phyloP scores from a whole-genome alignment of 1,284 basidiomycete genomes.

The Sutorius eximius region DNA sequence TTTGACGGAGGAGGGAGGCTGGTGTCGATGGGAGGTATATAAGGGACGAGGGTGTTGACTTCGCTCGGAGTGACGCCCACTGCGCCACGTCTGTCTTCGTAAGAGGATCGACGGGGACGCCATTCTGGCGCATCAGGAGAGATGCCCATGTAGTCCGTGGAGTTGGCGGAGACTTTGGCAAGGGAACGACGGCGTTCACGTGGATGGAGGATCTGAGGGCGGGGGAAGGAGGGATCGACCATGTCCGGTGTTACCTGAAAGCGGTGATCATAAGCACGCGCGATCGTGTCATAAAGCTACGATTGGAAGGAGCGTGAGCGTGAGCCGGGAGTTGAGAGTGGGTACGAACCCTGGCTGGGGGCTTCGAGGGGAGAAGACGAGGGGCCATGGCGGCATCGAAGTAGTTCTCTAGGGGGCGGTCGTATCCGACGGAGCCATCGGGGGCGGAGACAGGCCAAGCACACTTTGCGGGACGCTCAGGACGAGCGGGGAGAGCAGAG shows the following conservation, averaged over 20 bases:
- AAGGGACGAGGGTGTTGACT: slow-evolving; percentile 28
- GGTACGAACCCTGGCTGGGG: slow-evolving; percentile 18
- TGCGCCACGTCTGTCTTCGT: slow-evolving; percentile 26
- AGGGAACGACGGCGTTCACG: slow-evolving; percentile 20
- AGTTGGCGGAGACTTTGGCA: slow-evolving; percentile 8
- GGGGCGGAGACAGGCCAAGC: slow-evolving; percentile 2
- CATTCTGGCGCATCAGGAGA: slow-evolving; percentile 22
- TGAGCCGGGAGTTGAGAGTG: neutral
- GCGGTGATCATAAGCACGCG: slow-evolving; percentile 25
- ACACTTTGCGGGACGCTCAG: slow-evolving; percentile 15
- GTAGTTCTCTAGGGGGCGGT: slow-evolving; percentile 28
- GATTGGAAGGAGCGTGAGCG: neutral
- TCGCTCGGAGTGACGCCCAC: slow-evolving; percentile 26
- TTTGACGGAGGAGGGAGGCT: slow-evolving; percentile 18
- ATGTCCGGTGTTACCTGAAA: slow-evolving; percentile 9
- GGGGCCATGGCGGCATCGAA: slow-evolving; percentile 25
- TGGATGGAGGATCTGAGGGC: slow-evolving; percentile 8
- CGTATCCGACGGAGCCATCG: slow-evolving; percentile 21
- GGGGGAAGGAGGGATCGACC: slow-evolving; percentile 19
- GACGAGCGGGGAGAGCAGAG: slow-evolving; percentile 14
- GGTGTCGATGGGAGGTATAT: slow-evolving; percentile 26
- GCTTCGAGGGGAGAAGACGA: slow-evolving; percentile 10
- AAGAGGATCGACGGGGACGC: slow-evolving; percentile 25
- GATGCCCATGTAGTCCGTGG: slow-evolving; percentile 29
- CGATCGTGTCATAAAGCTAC: slow-evolving; percentile 33